A percentile compares a stretch with the other conserved stretches of the same genome.
These are phyloP conservation scores for Ogataea zsoltii DNA, from an alignment of 805 yeast genomes.

Conservation along the genomic window DNA sequence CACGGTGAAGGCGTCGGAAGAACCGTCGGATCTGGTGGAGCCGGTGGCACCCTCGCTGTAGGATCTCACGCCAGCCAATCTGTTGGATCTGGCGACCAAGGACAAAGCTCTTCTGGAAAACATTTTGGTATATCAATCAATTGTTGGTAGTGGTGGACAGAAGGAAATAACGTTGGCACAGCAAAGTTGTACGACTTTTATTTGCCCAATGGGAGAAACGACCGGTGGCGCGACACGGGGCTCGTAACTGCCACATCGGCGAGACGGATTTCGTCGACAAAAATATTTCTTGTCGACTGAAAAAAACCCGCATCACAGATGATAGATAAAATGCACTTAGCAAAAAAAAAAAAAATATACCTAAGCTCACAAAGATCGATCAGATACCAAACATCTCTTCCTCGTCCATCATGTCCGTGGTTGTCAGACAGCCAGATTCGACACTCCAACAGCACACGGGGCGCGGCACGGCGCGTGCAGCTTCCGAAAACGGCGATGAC, in stretches of 20 bases:
- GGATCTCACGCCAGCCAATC: conserved; percentile 35
- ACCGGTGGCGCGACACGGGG: conserved; percentile 7
- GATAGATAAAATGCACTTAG: no score
- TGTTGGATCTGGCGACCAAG: conserved; percentile 32
- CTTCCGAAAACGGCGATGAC: conserved; percentile 40
- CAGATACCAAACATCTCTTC: not conserved
- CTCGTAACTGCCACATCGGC: not conserved
- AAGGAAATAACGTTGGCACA: not conserved
- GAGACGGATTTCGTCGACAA: not conserved
- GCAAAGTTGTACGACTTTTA: no score
- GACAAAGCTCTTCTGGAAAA: conserved; percentile 42
- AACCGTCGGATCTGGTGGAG: conserved; percentile 52
- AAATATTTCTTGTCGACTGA: no score
- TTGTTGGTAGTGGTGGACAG: not conserved
- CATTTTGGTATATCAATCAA: conserved; percentile 19
- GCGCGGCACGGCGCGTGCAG: no score
- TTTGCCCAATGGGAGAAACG: conserved; percentile 31
- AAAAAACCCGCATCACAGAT: no score
- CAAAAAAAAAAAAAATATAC: not conserved
- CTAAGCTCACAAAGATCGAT: not conserved
- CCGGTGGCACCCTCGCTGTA: conserved; percentile 62
- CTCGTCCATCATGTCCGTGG: not conserved
- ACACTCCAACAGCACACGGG: no score
- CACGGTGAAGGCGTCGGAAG: conserved; percentile 61
- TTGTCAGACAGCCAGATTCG: not conserved